Conservation (phyloP, 164 flowering plant genomes). For the Warburgia ugandensis region DNA sequence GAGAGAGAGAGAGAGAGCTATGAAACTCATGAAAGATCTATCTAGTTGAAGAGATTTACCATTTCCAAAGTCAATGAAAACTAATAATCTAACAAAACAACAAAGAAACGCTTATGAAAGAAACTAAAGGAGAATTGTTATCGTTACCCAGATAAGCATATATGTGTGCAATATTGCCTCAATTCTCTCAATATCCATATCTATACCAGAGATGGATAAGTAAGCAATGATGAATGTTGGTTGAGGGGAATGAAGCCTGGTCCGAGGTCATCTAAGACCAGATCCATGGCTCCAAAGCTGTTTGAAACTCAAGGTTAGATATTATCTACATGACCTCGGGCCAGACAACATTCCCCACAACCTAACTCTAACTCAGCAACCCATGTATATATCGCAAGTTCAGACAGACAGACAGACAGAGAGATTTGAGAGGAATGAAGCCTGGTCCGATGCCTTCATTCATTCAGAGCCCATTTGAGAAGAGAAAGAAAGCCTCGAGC, state of each 20-base stretch:
- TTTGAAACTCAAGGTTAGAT: too few species aligned
- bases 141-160: not conserved
- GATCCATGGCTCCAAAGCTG: not conserved
- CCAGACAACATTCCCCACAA: conserved; percentile 16
- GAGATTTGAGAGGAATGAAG: conserved; percentile 67
- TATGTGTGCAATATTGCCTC: not conserved
- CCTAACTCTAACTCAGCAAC: not conserved
- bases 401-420: not conserved
- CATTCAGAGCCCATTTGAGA: not conserved
- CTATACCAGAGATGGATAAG: not conserved
- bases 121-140: not conserved
- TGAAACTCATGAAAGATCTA: not conserved
- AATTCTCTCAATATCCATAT: not conserved
- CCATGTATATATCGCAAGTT: not conserved
- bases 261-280: too few species aligned
- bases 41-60: not conserved
- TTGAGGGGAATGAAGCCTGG: conserved; percentile 42
- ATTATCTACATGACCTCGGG: conserved; percentile 6
- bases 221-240: conserved; percentile 5
- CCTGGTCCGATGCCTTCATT: conserved; percentile 66
- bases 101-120: not conserved
- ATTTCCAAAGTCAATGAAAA: too few species aligned
- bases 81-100: not conserved
- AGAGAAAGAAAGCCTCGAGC: conserved; percentile 13
- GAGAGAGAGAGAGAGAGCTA: not conserved